Evolutionary conservation across 495 filamentous ascomycete species (phyloP).

Genomic region (Neurospora sp.): DNA sequence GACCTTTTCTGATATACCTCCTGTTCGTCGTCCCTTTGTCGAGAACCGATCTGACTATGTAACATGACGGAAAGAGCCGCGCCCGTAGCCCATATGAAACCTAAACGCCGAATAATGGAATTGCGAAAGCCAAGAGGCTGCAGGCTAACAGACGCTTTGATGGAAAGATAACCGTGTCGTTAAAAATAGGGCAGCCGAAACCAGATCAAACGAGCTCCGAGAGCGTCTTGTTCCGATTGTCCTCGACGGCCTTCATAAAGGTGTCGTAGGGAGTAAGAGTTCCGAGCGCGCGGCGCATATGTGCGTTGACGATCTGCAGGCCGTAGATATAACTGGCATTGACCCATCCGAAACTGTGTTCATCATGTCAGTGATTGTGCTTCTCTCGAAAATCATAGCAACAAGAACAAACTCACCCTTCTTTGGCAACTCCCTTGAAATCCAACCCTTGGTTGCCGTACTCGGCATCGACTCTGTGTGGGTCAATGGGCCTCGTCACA

Average conservation of each 20-base stretch:
- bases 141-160: not conserved
- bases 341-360: constrained; percentile 87
- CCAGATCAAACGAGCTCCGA: constrained; percentile 23
- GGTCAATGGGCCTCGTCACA: constrained; percentile 77
- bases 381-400: not conserved
- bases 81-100: not conserved
- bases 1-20: not conserved
- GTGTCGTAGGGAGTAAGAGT: constrained; percentile 73
- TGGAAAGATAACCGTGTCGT: not conserved
- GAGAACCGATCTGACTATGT: not conserved
- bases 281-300: constrained; percentile 77
- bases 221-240: constrained; percentile 32
- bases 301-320: constrained; percentile 68
- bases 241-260: constrained; percentile 46
- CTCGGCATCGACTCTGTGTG: constrained; percentile 88
- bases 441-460: constrained; percentile 94
- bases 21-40: not conserved
- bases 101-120: not conserved
- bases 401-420: constrained; percentile 61
- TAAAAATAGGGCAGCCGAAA: not conserved
- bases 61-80: not conserved
- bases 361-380: constrained; percentile 15
- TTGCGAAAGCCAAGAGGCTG: not conserved
- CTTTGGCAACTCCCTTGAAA: constrained; percentile 87
- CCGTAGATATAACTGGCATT: constrained; percentile 94